Conservation (phyloP, 139 green algal genomes). For the Parachlorella kessleri region DNA sequence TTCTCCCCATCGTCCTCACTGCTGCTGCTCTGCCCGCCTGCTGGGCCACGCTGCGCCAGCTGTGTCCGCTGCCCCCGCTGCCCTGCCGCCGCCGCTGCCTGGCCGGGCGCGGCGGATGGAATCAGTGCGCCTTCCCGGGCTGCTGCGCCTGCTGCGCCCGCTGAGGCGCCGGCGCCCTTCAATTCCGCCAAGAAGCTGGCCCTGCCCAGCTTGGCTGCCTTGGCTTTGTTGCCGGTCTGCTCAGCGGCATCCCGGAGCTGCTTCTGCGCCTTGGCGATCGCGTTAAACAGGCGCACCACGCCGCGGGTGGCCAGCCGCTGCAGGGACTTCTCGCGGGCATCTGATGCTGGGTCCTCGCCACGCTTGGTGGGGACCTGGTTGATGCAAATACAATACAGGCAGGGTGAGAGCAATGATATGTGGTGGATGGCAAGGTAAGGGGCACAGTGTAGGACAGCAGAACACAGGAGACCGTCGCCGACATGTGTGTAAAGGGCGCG, state of each 20-base stretch:
- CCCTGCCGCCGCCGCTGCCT: background rate
- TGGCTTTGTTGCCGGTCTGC: constrained; percentile 29
- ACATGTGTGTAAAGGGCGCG: too few species aligned
- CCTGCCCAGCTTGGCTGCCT: constrained; percentile 58
- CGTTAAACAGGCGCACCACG: constrained; percentile 92
- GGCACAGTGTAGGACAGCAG: too few species aligned
- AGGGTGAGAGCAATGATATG: background rate
- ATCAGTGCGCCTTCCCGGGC: constrained; percentile 17
- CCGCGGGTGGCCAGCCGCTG: constrained; percentile 73
- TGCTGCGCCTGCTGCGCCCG: background rate
- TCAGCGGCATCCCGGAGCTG: constrained; percentile 36
- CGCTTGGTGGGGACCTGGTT: constrained; percentile 30
- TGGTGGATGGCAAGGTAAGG: too few species aligned
- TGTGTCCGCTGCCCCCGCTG: constrained; percentile 12
- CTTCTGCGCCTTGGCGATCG: constrained; percentile 79
- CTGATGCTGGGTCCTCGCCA: constrained; percentile 69
- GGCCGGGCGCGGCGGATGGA: constrained; percentile 16
- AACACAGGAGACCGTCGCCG: too few species aligned
- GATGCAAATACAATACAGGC: background rate
- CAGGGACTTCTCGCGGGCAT: constrained; percentile 73
- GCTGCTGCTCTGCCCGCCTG: background rate
- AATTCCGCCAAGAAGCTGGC: constrained; percentile 77
- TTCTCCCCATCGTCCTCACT: constrained; percentile 29
- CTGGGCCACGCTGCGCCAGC: background rate
- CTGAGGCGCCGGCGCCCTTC: constrained; percentile 26